Percentiles rank a stretch among this genome's conserved stretches.
Conservation (phyloP, 2,329 filamentous ascomycete genomes). For the Fusarium equiseti region DNA sequence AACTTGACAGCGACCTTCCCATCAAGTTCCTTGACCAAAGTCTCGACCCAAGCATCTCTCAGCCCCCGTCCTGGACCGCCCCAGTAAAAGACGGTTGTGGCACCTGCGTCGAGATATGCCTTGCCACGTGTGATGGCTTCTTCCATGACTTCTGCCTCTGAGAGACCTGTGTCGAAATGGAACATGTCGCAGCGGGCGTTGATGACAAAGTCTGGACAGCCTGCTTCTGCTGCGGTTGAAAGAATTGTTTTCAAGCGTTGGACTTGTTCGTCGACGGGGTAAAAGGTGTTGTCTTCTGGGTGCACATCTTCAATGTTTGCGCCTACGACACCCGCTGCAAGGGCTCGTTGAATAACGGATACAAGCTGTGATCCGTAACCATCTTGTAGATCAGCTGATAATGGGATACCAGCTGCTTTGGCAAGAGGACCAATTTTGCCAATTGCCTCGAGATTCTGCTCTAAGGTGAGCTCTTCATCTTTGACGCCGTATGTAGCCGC, state of each 20-base stretch:
- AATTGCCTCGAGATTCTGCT: constrained; percentile 64
- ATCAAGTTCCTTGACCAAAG: constrained; percentile 61
- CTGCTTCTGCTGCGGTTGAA: constrained; percentile 57
- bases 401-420: constrained; percentile 56
- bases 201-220: constrained; percentile 67
- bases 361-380: constrained; percentile 65
- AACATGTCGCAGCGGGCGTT: constrained; percentile 71
- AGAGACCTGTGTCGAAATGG: constrained; percentile 45
- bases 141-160: constrained; percentile 54
- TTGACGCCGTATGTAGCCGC: constrained; percentile 59
- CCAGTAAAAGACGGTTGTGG: constrained; percentile 72
- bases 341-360: constrained; percentile 58
- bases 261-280: constrained; percentile 59
- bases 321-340: constrained; percentile 66
- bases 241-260: constrained; percentile 59
- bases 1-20: constrained; percentile 64
- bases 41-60: constrained; percentile 59
- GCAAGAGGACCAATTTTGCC: constrained; percentile 59
- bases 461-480: constrained; percentile 63
- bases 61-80: constrained; percentile 61
- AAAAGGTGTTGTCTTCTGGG: constrained; percentile 51
- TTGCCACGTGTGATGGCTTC: constrained; percentile 67
- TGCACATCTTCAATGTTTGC: constrained; percentile 70
- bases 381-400: constrained; percentile 71
- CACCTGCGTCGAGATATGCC: constrained; percentile 69